phyloP scores from a whole-genome alignment of 2,329 filamentous ascomycete species.

The Colletotrichum camelliae region DNA sequence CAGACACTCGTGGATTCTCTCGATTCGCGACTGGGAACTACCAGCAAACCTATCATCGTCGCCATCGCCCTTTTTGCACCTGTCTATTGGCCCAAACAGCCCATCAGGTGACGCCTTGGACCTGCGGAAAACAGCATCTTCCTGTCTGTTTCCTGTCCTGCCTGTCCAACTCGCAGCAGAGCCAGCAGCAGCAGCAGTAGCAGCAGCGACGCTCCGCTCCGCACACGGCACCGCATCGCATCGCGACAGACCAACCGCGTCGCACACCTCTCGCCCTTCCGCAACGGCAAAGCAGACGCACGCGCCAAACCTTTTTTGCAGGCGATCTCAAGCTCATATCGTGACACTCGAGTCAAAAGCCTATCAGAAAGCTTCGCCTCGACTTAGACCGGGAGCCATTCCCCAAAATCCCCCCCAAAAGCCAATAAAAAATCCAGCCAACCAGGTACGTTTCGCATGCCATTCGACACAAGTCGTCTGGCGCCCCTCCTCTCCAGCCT shows the following conservation, averaged over 20 bases:
- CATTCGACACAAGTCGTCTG: slow-evolving; percentile 10
- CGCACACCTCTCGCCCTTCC: slow-evolving; percentile 13
- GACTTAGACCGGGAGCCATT: slow-evolving; percentile 14
- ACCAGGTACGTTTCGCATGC: slow-evolving; percentile 21
- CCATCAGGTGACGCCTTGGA: slow-evolving; percentile 57
- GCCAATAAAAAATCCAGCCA: slow-evolving; percentile 7
- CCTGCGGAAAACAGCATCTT: slow-evolving; percentile 45
- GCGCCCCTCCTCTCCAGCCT: slow-evolving; percentile 20
- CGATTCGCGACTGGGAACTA: slow-evolving; percentile 36
- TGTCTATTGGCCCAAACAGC: slow-evolving; percentile 49
- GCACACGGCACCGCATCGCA: slow-evolving; percentile 2
- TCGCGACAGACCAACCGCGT: slow-evolving; percentile 26
- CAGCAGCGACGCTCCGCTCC: not conserved
- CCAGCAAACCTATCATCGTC: slow-evolving; percentile 57
- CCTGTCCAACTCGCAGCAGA: not conserved
- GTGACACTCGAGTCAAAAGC: slow-evolving; percentile 22
- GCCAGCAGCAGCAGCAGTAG: not conserved
- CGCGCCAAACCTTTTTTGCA: slow-evolving; percentile 18
- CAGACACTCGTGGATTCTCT: slow-evolving; percentile 29
- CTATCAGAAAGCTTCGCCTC: slow-evolving; percentile 22
- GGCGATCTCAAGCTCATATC: slow-evolving; percentile 18
- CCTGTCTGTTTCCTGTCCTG: not conserved
- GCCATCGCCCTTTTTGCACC: slow-evolving; percentile 42
- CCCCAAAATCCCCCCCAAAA: not conserved
- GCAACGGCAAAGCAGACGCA: not conserved